phyloP scores from a whole-genome alignment of 2,329 filamentous ascomycete species.

The Clarireedia homoeocarpa region DNA sequence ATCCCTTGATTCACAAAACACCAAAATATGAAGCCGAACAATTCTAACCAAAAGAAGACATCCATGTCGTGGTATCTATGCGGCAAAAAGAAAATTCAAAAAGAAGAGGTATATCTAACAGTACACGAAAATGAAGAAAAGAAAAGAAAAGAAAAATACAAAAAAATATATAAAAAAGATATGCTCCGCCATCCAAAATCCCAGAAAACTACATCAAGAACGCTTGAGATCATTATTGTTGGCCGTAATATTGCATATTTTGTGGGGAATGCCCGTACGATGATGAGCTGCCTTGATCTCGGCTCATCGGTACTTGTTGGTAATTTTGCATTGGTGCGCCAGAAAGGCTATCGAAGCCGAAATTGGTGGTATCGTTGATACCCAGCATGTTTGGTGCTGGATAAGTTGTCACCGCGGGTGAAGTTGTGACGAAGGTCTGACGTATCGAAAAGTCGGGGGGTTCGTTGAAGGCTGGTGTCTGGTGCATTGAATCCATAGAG shows the following conservation, averaged over 20 bases:
- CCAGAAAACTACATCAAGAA: conserved; percentile 1
- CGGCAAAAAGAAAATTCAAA: conserved; percentile 10
- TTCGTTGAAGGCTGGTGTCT: conserved; percentile 16
- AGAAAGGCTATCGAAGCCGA: conserved; percentile 18
- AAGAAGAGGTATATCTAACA: neutral
- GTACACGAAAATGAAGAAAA: neutral
- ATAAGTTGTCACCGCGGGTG: conserved; percentile 20
- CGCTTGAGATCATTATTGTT: conserved; percentile 12
- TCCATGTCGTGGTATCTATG: conserved; percentile 24
- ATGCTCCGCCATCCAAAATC: neutral
- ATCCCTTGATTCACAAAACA: neutral
- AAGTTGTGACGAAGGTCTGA: conserved; percentile 21
- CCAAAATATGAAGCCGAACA: neutral
- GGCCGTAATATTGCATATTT: conserved; percentile 19
- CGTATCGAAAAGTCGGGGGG: conserved; percentile 19
- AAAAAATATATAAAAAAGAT: neutral
- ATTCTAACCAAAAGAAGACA: conserved; percentile 2
- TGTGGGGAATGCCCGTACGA: conserved; percentile 23
- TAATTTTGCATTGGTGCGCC: conserved; percentile 15
- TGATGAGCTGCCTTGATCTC: conserved; percentile 21
- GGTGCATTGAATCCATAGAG: conserved; percentile 16
- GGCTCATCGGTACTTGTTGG: conserved; percentile 23
- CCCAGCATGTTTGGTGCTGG: conserved; percentile 20
- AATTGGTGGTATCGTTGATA: conserved; percentile 17
- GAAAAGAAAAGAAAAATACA: conserved; percentile 1